Base-by-base conservation (phyloP, 2,329 filamentous ascomycete genomes). In the Mariannaea sp. region DNA sequence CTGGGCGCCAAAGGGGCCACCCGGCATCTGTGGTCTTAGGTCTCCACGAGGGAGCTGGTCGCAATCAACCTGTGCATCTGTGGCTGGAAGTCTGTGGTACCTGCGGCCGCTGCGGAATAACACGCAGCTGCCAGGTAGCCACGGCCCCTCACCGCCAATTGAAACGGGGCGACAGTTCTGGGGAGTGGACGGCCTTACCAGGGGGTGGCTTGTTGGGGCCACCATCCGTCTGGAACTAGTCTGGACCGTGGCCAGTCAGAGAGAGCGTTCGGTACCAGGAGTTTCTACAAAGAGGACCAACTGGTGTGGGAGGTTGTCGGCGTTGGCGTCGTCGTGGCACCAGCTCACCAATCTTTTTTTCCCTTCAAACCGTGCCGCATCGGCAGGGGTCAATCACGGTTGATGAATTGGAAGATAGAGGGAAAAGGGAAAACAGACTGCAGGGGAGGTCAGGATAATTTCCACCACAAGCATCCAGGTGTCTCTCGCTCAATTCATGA, bases 91-190 rank as follows among this genome's bases (percentile, higher is more conserved):
- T 36, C 16, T 36, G 16, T n/a, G 49, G 51, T 52, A 56, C 59
- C 39, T 56, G 39, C 14, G 7, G 2, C 29, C 26, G 20, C 44
- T 45, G 52, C 50, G 14, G 52, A 41, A 19, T 49, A 40, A 32
- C 20, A 52, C 58, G 47, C 29, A 27, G 19, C 9, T 3, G 27
- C 14, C 9, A 49, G 10, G 64, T 66, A 66, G 60, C 51, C 29
- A 27, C 30, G 36, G 45, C 35, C 52, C 55, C 64, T 66, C 64
- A 66, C 64, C 64, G 64, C 64, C 62, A 66, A 65, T 66, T 66
- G 64, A 65, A 61, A 59, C 45, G 55, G n/a, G n/a, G 56, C 54
- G 53, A 45, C 47, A 38, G 43, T 49, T 49, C 47, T 58, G 53
- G 45, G 58, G 60, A 46, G 53, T 48, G 45, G 55, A 44, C 51